A percentile compares a stretch with the other conserved stretches of the same genome.
Conservation (phyloP, 2,329 filamentous ascomycete species). For the Colletotrichum eleusines region DNA sequence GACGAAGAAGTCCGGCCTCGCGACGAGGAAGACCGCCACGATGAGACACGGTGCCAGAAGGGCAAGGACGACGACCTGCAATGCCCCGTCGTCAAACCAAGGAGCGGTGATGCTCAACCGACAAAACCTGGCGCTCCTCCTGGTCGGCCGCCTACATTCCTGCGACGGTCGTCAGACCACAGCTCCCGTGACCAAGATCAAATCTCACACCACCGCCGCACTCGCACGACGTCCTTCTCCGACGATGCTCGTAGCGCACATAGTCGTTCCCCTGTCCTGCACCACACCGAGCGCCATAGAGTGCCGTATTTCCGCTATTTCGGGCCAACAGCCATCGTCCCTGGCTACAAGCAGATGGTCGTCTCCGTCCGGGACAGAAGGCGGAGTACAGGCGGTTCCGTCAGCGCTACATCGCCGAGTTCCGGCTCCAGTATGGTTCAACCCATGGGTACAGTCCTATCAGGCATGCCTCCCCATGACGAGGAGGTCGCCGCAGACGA, state of each 20-base stretch:
- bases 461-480: slow-evolving; percentile 47
- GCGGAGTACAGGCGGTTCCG: slow-evolving; percentile 68
- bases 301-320: slow-evolving; percentile 94
- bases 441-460: slow-evolving; percentile 26
- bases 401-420: slow-evolving; percentile 65
- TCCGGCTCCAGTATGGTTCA: slow-evolving; percentile 49
- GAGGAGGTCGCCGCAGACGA: slow-evolving; percentile 58
- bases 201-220: slow-evolving; percentile 42
- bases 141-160: slow-evolving; percentile 27
- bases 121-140: slow-evolving; percentile 19
- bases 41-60: slow-evolving; percentile 49
- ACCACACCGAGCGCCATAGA: slow-evolving; percentile 69
- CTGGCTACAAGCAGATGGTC: slow-evolving; percentile 94
- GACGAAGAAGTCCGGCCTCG: slow-evolving; percentile 53
- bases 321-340: slow-evolving; percentile 90
- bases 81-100: slow-evolving; percentile 2
- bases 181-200: slow-evolving; percentile 33
- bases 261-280: slow-evolving; percentile 59
- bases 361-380: slow-evolving; percentile 77
- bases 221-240: slow-evolving; percentile 54
- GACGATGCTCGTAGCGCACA: slow-evolving; percentile 55
- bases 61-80: slow-evolving; percentile 36
- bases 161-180: slow-evolving; percentile 33
- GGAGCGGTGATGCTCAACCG: slow-evolving; percentile 3
- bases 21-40: slow-evolving; percentile 53